A percentile compares a stretch with the other conserved stretches of the same genome.
Evolutionary conservation across 2,329 filamentous ascomycete genomes (phyloP).

Genomic region (Diplocarpon rosae): DNA sequence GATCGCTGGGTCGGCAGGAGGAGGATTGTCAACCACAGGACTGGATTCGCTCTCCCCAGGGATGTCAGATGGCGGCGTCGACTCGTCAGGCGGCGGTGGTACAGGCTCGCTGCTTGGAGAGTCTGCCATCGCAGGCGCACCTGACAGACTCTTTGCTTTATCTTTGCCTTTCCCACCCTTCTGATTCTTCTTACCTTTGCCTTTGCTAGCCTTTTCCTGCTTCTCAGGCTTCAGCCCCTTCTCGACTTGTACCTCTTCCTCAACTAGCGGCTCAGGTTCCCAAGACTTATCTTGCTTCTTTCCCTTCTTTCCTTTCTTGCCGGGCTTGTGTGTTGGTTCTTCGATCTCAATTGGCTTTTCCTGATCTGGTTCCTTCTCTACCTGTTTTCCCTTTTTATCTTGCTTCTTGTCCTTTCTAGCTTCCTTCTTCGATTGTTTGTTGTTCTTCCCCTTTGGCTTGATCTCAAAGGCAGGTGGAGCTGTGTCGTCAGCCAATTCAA

Average conservation of each 20-base stretch:
- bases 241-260: background rate
- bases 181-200: slow-evolving; percentile 9
- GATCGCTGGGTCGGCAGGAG: slow-evolving; percentile 3
- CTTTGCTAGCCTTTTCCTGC: slow-evolving; percentile 7
- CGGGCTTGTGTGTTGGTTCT: slow-evolving; percentile 1
- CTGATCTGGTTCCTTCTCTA: slow-evolving; percentile 6
- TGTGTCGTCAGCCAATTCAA: slow-evolving; percentile 13
- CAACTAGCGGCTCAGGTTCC: background rate
- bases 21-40: background rate
- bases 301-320: slow-evolving; percentile 9
- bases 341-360: background rate
- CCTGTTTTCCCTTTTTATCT: slow-evolving; percentile 6
- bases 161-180: slow-evolving; percentile 6
- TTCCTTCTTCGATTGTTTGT: slow-evolving; percentile 12
- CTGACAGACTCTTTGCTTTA: slow-evolving; percentile 7
- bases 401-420: slow-evolving; percentile 10
- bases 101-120: slow-evolving; percentile 2
- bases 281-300: slow-evolving; percentile 2
- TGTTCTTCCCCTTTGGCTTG: slow-evolving; percentile 10
- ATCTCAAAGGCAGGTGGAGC: slow-evolving; percentile 7
- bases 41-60: slow-evolving; percentile 3
- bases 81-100: slow-evolving; percentile 5
- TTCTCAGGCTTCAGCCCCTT: slow-evolving; percentile 2
- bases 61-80: slow-evolving; percentile 2
- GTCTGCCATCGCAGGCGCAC: slow-evolving; percentile 4